Percentiles rank a stretch among this genome's conserved stretches.
These are phyloP conservation scores for Friedmanniomyces endolithicus DNA, from an alignment of 495 filamentous ascomycete genomes.

Conservation along the genomic window DNA sequence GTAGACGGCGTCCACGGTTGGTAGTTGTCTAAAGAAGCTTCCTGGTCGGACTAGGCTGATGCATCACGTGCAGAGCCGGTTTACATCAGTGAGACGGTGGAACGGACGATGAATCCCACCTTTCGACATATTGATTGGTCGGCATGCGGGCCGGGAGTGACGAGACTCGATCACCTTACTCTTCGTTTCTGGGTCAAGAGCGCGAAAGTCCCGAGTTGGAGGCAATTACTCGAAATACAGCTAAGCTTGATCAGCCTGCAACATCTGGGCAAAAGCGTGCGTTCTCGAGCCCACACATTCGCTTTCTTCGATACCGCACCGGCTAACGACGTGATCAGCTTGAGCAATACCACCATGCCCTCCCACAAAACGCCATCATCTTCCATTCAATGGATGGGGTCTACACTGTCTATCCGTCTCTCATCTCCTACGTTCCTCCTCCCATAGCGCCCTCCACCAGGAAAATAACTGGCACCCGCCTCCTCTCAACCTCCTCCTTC, in stretches of 20 bases:
- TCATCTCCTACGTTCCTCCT: conserved; percentile 20
- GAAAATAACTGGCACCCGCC: conserved; percentile 24
- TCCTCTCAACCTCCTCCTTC: conserved; percentile 63
- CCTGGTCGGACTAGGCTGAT: not conserved
- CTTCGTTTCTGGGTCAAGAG: conserved; percentile 66
- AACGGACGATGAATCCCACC: conserved; percentile 74
- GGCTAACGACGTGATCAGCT: conserved; percentile 27
- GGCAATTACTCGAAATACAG: conserved; percentile 57
- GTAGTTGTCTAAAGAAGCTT: not conserved
- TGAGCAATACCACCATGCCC: conserved; percentile 59
- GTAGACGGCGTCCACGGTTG: conserved; percentile 26
- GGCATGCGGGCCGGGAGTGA: conserved; percentile 50
- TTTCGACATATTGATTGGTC: conserved; percentile 80
- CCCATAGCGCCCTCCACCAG: conserved; percentile 23
- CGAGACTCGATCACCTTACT: conserved; percentile 48
- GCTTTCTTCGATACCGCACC: not conserved
- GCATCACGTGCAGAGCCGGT: conserved; percentile 47
- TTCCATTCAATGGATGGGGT: conserved; percentile 84
- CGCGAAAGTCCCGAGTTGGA: conserved; percentile 45
- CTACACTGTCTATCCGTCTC: conserved; percentile 59
- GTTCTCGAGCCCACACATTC: conserved; percentile 10
- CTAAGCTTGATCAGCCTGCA: conserved; percentile 59
- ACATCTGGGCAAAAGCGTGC: conserved; percentile 60
- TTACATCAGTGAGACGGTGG: conserved; percentile 77
- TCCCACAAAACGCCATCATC: conserved; percentile 72